Evolutionary conservation across 208 protist species (phyloP), one percentile per base, ranked within the genome.

Genomic region (Leishmania tropica): DNA sequence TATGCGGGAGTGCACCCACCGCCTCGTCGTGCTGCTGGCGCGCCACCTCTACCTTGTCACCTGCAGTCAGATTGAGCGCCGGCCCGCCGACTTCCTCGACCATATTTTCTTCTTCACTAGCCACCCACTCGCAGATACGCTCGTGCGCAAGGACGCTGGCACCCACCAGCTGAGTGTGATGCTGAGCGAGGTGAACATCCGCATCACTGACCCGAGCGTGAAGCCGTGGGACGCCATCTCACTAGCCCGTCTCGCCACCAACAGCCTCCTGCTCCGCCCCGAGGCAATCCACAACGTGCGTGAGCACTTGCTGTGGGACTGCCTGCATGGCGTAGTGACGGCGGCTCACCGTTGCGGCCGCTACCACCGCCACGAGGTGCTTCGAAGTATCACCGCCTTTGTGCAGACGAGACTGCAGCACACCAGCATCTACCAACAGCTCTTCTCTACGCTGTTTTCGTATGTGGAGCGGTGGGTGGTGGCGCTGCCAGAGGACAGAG

Each of bases 11-110:
- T 90, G 81, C 54, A 92, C 93, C 81, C 92, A 94, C 76, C 95
- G 95, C n/a, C 95, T 97, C 85, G 86, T 97, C 58, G 90, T 97
- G 31, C 80, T 96, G 11, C 83, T 97, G 62, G 90, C 93, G 3
- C 95, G 93, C 8, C 95, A 97, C 81, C 89, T 97, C 21, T 96
- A 95, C 87, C 90, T 97, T 24, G 87, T 94, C 71, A 87, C 96
- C 17, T 92, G 90, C 83, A 89, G 79, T 81, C 86, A 90, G 40
- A 88, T 85, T 37, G 82, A 90, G 31, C 73, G 47, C 51, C 84
- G 85, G 35, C 85, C 85, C 28, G 85, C 80, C 74, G 87, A 95
- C 64, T 86, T 93, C 56, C 78, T 94, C 62, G 85, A 94, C 67
- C 83, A 86, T 53, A 90, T 97, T 75, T 88, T 93, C 48, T 81